Percentiles rank a stretch among this genome's conserved stretches.
Evolutionary conservation across 306 rosid genomes (phyloP).

Genomic region (Sechiopsis laciniata): DNA sequence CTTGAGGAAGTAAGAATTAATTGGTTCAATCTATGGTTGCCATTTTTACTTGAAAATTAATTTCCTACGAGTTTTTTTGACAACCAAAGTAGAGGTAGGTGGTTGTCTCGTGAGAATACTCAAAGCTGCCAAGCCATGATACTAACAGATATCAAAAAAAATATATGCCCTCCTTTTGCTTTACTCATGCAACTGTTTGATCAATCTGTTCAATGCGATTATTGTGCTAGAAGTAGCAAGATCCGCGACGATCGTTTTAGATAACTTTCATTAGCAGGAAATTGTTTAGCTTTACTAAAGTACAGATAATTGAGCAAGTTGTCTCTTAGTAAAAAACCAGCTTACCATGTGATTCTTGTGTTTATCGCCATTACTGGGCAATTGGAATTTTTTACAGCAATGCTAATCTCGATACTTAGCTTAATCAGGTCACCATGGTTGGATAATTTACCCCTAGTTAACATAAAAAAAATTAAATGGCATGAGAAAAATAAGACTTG

Average conservation of each 20-base stretch:
- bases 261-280: neutral
- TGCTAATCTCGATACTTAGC: conserved; percentile 1
- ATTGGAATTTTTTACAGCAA: neutral
- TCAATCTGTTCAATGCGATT: too few species aligned
- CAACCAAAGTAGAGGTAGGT: too few species aligned
- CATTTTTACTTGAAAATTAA: too few species aligned
- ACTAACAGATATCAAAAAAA: neutral
- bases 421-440: neutral
- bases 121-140: too few species aligned
- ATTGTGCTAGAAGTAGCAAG: conserved; percentile 14
- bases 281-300: neutral
- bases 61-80: too few species aligned
- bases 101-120: too few species aligned
- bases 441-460: neutral
- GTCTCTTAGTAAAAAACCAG: too few species aligned
- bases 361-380: too few species aligned
- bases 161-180: neutral
- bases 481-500: neutral
- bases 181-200: too few species aligned
- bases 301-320: neutral
- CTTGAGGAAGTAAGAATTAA: too few species aligned
- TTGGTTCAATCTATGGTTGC: too few species aligned
- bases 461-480: neutral
- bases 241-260: neutral
- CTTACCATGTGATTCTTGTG: too few species aligned